Evolutionary conservation across 768 basidiomycete species (phyloP), one percentile per base, ranked within the genome.

Genomic region (Clavaria fumosa): DNA sequence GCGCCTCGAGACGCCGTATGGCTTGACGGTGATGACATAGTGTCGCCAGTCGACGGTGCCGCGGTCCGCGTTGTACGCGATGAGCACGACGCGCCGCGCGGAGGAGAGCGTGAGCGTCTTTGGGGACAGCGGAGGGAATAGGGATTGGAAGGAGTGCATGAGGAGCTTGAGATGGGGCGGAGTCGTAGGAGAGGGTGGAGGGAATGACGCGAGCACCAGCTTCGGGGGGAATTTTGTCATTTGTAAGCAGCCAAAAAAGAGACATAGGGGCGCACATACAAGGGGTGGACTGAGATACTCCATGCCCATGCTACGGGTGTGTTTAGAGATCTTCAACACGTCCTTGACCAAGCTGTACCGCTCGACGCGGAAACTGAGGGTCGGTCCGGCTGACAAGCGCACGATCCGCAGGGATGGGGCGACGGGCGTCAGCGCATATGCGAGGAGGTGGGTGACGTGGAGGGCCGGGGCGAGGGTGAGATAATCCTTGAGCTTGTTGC

Each of bases 81-180:
- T 62, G 35, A 99, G 78, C 23, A 97, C 86, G 39, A 99, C 80
- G 48, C 95, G 76, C 22, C 95, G 84, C 3, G 91, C 91, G 22
- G 86, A 82, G 37, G 91, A 80, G 35, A 88, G 74, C 15, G 74
- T 70, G 53, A 89, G 66, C 22, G 73, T 69, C 49, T 82, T 69
- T 1, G 85, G 85, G 7, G 84, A 67, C 33, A 99, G 83, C 0
- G 95, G 81, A 4, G 95, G 95, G 61, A 96, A 99, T 43, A 99
- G 64, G 21, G 85, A 79, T 56, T 97, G 95, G 61, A 99, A 95
- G 41, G 89, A 75, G 57, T 95, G 95, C 70, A 90, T 80, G 51
- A 97, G 70, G 41, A 97, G 78, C 24, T 85, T 70, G 26, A 96
- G 67, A 53, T 97, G 89, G 2, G 78, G 74, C 2, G 86, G 80